Conservation (phyloP, 345 rosid genomes). For the Euphorbia peplus region DNA sequence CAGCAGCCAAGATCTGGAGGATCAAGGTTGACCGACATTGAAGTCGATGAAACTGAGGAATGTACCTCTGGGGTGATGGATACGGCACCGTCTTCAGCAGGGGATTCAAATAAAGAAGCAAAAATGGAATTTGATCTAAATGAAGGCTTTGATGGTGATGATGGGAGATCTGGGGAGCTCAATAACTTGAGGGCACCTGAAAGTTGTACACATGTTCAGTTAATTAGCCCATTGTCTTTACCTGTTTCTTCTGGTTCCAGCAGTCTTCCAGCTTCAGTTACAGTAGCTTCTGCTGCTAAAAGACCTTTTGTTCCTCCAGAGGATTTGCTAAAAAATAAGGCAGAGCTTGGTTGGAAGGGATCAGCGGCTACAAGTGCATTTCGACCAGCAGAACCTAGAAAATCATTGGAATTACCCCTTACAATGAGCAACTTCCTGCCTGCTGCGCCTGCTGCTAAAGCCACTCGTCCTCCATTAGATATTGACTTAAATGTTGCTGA, state of each 20-base stretch:
- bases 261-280: slow-evolving; percentile 58
- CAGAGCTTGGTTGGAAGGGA: slow-evolving; percentile 89
- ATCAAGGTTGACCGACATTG: slow-evolving; percentile 29
- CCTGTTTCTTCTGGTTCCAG: slow-evolving; percentile 45
- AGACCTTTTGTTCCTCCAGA: slow-evolving; percentile 78
- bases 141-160: slow-evolving; percentile 69
- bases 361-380: slow-evolving; percentile 98
- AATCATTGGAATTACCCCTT: slow-evolving; percentile 40
- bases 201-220: slow-evolving; percentile 38
- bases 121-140: slow-evolving; percentile 82
- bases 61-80: slow-evolving; percentile 30
- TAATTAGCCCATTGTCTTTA: slow-evolving; percentile 37
- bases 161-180: slow-evolving; percentile 41
- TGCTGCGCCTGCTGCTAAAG: slow-evolving; percentile 45
- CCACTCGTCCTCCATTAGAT: slow-evolving; percentile 52
- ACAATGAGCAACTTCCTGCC: slow-evolving; percentile 23
- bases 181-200: slow-evolving; percentile 34
- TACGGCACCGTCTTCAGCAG: slow-evolving; percentile 28
- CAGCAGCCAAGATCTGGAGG: slow-evolving; percentile 30
- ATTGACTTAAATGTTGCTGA: slow-evolving; percentile 84
- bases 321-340: slow-evolving; percentile 63
- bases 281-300: slow-evolving; percentile 88
- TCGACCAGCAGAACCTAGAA: slow-evolving; percentile 93
- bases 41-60: slow-evolving; percentile 48
- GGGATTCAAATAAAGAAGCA: slow-evolving; percentile 40